Evolutionary conservation across 2,329 filamentous ascomycete genomes (phyloP).

Genomic region (Ceratocystis alfenasii): DNA sequence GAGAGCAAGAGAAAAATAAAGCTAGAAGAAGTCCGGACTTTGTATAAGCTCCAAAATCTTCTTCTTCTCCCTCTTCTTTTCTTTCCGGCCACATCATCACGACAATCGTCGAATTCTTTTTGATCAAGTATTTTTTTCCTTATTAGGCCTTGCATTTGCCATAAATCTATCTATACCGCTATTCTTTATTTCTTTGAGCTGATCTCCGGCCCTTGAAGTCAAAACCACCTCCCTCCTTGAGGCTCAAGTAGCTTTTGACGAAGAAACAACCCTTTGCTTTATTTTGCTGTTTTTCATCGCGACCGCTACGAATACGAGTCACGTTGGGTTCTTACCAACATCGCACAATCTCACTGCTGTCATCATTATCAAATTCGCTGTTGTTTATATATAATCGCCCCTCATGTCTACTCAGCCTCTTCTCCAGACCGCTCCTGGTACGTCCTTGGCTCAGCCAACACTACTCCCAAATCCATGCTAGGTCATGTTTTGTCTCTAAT

Average conservation of each 20-base stretch:
- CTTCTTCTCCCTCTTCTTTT: slow-evolving; percentile 24
- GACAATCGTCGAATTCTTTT: background rate
- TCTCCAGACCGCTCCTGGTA: slow-evolving; percentile 85
- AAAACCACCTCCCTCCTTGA: background rate
- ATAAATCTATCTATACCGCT: too few relatives aligned
- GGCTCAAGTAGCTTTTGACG: slow-evolving; percentile 3
- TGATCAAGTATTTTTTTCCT: background rate
- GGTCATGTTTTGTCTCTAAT: background rate
- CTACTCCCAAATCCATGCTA: too few relatives aligned
- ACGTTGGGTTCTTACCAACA: background rate
- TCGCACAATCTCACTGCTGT: slow-evolving; percentile 17
- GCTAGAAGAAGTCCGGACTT: slow-evolving; percentile 3
- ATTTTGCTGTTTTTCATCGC: background rate
- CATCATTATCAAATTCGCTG: slow-evolving; percentile 22
- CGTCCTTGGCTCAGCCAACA: slow-evolving; percentile 25
- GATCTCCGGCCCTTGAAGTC: background rate
- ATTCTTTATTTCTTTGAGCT: too few relatives aligned
- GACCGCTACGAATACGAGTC: background rate
- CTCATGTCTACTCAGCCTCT: slow-evolving; percentile 87
- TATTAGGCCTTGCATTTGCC: too few relatives aligned
- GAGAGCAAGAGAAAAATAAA: slow-evolving; percentile 8
- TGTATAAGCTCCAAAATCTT: slow-evolving; percentile 9
- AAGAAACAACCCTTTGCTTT: background rate
- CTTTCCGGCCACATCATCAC: background rate
- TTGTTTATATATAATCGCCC: slow-evolving; percentile 7